Evolutionary conservation across 192 early-diverging fungal genomes (phyloP).

Genomic region (Coemansia sp.): DNA sequence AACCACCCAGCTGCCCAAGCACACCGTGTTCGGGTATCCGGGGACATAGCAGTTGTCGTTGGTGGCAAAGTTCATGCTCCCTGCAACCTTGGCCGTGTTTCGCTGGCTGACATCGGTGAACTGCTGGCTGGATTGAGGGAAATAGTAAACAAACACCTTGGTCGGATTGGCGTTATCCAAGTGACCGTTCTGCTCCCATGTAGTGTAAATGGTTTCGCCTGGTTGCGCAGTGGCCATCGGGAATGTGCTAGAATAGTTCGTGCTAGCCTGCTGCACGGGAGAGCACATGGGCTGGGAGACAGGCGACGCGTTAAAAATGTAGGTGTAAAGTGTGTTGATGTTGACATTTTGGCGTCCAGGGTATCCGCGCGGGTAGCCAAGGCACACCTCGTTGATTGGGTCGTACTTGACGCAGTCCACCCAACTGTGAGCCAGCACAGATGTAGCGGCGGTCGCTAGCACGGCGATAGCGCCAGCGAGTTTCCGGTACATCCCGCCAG

Average conservation of each 20-base stretch:
- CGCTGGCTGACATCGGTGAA: slow-evolving; percentile 30
- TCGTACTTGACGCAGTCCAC: slow-evolving; percentile 57
- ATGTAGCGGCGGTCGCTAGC: slow-evolving; percentile 3
- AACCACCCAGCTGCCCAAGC: slow-evolving; percentile 52
- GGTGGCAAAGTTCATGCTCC: slow-evolving; percentile 50
- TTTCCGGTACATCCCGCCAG: background rate
- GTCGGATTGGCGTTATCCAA: slow-evolving; percentile 44
- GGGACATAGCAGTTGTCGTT: slow-evolving; percentile 42
- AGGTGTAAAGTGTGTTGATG: slow-evolving; percentile 54
- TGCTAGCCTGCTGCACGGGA: slow-evolving; percentile 20
- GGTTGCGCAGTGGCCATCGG: slow-evolving; percentile 51
- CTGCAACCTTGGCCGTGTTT: slow-evolving; percentile 26
- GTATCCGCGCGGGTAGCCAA: slow-evolving; percentile 54
- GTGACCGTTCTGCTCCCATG: slow-evolving; percentile 60
- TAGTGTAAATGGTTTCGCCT: slow-evolving; percentile 51
- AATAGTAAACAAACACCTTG: slow-evolving; percentile 42
- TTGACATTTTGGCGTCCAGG: slow-evolving; percentile 46
- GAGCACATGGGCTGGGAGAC: slow-evolving; percentile 50
- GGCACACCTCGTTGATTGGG: slow-evolving; percentile 31
- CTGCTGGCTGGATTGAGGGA: slow-evolving; percentile 11
- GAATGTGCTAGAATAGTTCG: slow-evolving; percentile 31
- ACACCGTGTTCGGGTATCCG: slow-evolving; percentile 44
- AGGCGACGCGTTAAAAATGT: slow-evolving; percentile 43
- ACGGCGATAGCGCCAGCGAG: background rate
- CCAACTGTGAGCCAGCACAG: slow-evolving; percentile 59